Evolutionary conservation across 1,284 basidiomycete species (phyloP), one percentile per base, ranked within the genome.

Genomic region (Cutaneotrichosporon cutaneum): DNA sequence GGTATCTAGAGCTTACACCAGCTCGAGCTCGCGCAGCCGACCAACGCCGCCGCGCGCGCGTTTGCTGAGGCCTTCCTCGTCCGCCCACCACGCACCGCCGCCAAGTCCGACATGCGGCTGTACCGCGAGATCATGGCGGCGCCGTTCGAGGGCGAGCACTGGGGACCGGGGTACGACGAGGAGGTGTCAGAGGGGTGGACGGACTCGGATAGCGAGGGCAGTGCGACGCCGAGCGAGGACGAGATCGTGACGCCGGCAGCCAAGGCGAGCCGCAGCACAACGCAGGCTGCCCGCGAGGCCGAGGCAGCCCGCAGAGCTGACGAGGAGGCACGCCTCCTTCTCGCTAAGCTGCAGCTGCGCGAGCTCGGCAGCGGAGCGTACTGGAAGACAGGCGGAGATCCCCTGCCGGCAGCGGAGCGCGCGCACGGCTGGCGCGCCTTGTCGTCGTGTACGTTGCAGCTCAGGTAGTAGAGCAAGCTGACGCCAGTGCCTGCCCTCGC

Each of bases 71-170:
- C 61, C 4, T 73, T 71, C 51, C 63, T 75, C 3, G 55, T 58
- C 18, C 70, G 70, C 0, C 32, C 42, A n/a, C 52, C 66, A 0
- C n/a, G 10, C 27, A 14, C 22, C 21, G 58, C 32, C 62, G 67
- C 13, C 60, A 68, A 13, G 69, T 54, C 70, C 4, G 70, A 76
- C 39, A 60, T 71, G 51, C 30, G 70, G 8, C 62, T 76, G 16
- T 77, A 69, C 39, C 52, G 58, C 2, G 68, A 75, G 55, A 77
- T 77, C 57, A 77, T 77, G 74, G 62, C 57, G 14, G 67, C 74
- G 47, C 73, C 73, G 2, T 77, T 73, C 58, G 58, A 62, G 2
- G 71, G 72, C 18, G 66, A 63, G 4, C 68, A 74, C 48, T 71
- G 68, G 65, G 54, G 68, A 21, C 56, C 66, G 14, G 65, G 67